Base-by-base conservation (phyloP, 805 yeast species). In the Cyberlindnera sargentensis region DNA sequence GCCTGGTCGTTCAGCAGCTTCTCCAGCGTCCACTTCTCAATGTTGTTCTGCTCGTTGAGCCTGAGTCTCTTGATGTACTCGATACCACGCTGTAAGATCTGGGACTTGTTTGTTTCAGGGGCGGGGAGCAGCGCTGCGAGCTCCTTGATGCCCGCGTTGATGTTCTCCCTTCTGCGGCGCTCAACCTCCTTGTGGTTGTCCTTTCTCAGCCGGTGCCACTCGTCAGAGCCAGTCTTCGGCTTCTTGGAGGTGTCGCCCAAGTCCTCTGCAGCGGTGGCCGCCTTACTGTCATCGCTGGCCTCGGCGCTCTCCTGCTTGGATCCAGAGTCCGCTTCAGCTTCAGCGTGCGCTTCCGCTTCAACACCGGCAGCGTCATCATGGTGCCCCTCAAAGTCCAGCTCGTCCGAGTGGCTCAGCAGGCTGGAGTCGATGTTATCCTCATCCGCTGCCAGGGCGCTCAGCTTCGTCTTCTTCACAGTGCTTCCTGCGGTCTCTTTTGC, bases 151-250 rank as follows among this genome's bases (percentile, higher is more conserved):
- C 96, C 96, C 35, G 73, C 68, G 65, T 88, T 90, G 60, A 90
- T 90, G 38, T 81, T 77, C 61, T 89, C 95, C 58, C 97, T 78
- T 64, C 97, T 78, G 55, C 96, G 79, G 60, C 95, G 76, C 67
- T 90, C 97, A 24, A 90, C 97, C 65, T 90, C 96, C 65, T 89
- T 90, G 69, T 93, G 99, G 64, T 88, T 90, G 55, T 86, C 86
- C 57, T 84, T 82, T 56, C 96, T 80, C 60, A 80, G 78, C 47
- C 73, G 74, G 59, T 83, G 88, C 91, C 93, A 85, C 61, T 84
- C 95, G 37, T 82, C 87, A 29, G 83, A 65, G n/a, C 93, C 93
- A 37, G 82, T 83, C 8, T 67, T 59, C 4, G 90, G 87, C 61
- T 79, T 81, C 6, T 42, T 50, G 4, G 35, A 8, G 8, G 41